Base-by-base conservation (phyloP, 495 filamentous ascomycete species). In the Penicillium silybi region DNA sequence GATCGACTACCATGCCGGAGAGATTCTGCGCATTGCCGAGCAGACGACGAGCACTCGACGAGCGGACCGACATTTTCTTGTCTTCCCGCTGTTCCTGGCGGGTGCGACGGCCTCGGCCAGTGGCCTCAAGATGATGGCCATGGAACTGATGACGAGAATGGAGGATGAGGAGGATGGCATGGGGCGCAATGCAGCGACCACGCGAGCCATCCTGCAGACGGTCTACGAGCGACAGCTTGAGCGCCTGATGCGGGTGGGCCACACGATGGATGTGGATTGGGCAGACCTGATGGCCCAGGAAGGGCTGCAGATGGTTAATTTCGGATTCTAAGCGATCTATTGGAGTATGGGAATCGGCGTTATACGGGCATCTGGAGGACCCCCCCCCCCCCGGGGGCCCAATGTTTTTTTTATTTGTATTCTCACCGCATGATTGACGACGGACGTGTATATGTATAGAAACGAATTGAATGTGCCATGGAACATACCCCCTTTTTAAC, bases 11-110 rank as follows among this genome's bases (percentile, higher is more conserved):
- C 79, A 75, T 20, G 66, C 65, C 11, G 49, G 60, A 11, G 66
- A 69, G 27, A 79, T 84, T 47, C 52, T 83, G 6, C 72, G 70
- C 15, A 57, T 76, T 13, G 73, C 72, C 6, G 69, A 72, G 34
- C 52, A 52, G 16, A 63, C 60, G 10, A 57, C 60, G 9, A 51
- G 54, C 35, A 61, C 60, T 22, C 60, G 57, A 8, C 63, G 63
- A 3, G 63, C 63, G 17, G 74, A 78, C 40, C 73, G 66, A 6
- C 70, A 73, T 17, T 78, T 79, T 48, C 52, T 80, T 27, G 67
- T 80, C 0, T 83, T 85, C 58, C 80, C 81, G 0, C 58, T 84
- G 0, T 84, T 84, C 61, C 72, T 85, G 45, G 73, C 80, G 0
- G 82, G 80, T 8, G 69, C 75, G 37, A 74, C 74, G 0, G 58